Evolutionary conservation across 139 green algal genomes (phyloP), one percentile per base, ranked within the genome.

Genomic region (Chlorella ohadii): DNA sequence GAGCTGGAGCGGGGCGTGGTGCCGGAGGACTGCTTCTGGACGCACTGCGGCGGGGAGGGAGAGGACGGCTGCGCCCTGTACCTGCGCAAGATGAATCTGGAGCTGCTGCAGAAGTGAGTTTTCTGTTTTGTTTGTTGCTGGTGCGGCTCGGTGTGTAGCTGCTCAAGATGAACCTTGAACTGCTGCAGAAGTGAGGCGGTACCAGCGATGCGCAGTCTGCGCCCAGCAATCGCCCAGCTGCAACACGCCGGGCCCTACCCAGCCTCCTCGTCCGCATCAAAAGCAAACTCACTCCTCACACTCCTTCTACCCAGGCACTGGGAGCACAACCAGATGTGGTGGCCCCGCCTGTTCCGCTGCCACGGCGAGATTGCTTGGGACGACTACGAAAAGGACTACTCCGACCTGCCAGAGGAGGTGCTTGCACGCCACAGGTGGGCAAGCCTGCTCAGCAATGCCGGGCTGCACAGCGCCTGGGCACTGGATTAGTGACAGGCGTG

Each of bases 311-410:
- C 19, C 28, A 93, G 90, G 72, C 92, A 92, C 41, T 93, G 88
- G 87, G 64, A 89, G 80, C 93, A 95, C 86, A 81, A 64, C 15
- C 88, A 95, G 72, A 92, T 85, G 73, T 96, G 92, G 93, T 97
- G 94, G 94, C 85, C 89, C 22, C 83, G 86, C 6, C 84, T 97
- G 12, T 93, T 96, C 34, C 47, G 4, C 25, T 51, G 90, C 38
- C 88, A 94, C 63, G 25, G 31, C 4, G 79, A 88, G 27, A 94
- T 97, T 59, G 86, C 88, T 0, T 97, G 91, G 88, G 94, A 97
- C 56, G 94, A 97, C 78, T 93, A 92, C 57, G 90, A 93, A 9
- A 97, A 97, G 83, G 94, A 97, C 85, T 97, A 97, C 79, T 87
- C 59, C 41, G 94, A 97, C 84, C 84, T 97, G 38, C 94, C 94